Conservation (phyloP, 2,329 filamentous ascomycete species). For the Talaromyces marneffei region DNA sequence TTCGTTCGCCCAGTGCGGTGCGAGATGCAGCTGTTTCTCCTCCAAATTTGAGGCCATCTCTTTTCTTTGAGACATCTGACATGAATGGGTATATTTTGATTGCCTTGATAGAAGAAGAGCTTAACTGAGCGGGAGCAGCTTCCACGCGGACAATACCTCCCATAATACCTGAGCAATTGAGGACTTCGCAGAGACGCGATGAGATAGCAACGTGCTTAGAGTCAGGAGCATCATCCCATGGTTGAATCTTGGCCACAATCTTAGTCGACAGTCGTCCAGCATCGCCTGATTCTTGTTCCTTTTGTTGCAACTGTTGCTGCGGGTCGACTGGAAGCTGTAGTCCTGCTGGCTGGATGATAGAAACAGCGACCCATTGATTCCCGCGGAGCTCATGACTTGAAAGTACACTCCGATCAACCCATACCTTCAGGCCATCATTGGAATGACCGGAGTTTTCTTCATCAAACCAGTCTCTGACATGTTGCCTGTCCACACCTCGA, state of each 20-base stretch:
- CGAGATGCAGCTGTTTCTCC: slow-evolving; percentile 78
- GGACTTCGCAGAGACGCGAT: slow-evolving; percentile 63
- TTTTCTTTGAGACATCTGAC: slow-evolving; percentile 48
- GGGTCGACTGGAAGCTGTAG: slow-evolving; percentile 66
- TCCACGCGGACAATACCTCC: slow-evolving; percentile 86
- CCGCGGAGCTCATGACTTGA: slow-evolving; percentile 67
- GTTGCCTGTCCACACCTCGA: slow-evolving; percentile 65
- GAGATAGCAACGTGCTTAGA: slow-evolving; percentile 75
- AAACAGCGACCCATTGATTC: slow-evolving; percentile 70
- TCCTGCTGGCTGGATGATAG: slow-evolving; percentile 76
- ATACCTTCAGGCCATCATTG: slow-evolving; percentile 62
- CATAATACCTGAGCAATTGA: slow-evolving; percentile 67
- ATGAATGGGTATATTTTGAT: slow-evolving; percentile 80
- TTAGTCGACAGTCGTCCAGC: slow-evolving; percentile 56
- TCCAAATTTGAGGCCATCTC: slow-evolving; percentile 72
- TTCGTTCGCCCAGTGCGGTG: slow-evolving; percentile 65
- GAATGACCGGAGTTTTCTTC: slow-evolving; percentile 53
- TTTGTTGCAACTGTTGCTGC: slow-evolving; percentile 58
- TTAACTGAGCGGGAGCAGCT: slow-evolving; percentile 67
- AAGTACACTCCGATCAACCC: slow-evolving; percentile 76
- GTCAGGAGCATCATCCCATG: slow-evolving; percentile 85
- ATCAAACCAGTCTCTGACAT: slow-evolving; percentile 73
- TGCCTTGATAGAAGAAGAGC: slow-evolving; percentile 58
- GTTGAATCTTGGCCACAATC: slow-evolving; percentile 66
- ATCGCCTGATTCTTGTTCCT: slow-evolving; percentile 55